Conservation (phyloP, 139 green algal genomes). For the Chlamydomonas eustigma region DNA sequence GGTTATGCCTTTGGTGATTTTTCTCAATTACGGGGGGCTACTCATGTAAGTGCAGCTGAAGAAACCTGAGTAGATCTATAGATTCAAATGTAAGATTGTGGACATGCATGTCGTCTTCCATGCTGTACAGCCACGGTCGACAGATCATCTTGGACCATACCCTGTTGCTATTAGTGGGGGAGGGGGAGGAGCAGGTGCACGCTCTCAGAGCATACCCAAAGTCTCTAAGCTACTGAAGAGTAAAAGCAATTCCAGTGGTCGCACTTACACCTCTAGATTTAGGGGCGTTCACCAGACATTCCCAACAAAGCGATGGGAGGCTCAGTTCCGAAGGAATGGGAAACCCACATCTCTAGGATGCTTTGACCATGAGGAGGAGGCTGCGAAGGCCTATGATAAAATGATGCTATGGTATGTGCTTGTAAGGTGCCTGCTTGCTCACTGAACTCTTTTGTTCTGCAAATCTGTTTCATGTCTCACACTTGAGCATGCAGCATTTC, state of each 20-base stretch:
- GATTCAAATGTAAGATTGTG: neutral
- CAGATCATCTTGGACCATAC: neutral
- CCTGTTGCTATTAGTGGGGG: neutral
- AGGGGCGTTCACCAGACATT: slow-evolving; percentile 89
- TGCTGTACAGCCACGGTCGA: neutral
- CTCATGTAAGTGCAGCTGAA: neutral
- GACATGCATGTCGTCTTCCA: neutral
- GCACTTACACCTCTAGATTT: slow-evolving; percentile 80
- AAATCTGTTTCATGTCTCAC: too few species aligned
- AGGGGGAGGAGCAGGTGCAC: neutral
- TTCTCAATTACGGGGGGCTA: neutral
- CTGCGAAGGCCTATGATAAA: slow-evolving; percentile 84
- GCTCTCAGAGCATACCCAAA: neutral
- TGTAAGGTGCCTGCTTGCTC: too few species aligned
- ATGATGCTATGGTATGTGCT: slow-evolving; percentile 96
- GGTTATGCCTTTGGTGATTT: neutral
- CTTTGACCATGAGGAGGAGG: slow-evolving; percentile 84
- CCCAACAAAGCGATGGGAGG: slow-evolving; percentile 85
- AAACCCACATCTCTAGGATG: slow-evolving; percentile 79
- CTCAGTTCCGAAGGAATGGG: slow-evolving; percentile 81
- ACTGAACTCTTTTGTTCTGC: too few species aligned
- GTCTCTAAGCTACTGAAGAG: neutral
- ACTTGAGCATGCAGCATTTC: too few species aligned
- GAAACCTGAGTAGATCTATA: neutral
- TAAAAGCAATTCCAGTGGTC: slow-evolving; percentile 30